phyloP scores from a whole-genome alignment of 2,329 filamentous ascomycete species.

The Penicillium hesseltinei region DNA sequence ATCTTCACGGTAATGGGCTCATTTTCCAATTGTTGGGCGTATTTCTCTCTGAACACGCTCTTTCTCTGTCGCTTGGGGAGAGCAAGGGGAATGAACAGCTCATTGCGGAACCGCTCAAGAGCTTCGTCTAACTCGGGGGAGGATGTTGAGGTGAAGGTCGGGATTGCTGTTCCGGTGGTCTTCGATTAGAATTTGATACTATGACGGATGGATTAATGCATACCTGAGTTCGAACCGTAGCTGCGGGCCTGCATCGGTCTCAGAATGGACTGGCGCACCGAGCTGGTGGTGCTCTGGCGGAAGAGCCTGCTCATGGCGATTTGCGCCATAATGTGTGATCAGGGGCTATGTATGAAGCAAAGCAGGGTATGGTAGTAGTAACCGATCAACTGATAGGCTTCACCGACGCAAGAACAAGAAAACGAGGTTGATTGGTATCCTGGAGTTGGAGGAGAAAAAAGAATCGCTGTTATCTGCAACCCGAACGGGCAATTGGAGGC shows the following conservation, averaged over 20 bases:
- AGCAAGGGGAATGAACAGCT: constrained; percentile 45
- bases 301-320: constrained; percentile 39
- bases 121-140: constrained; percentile 43
- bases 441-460: constrained; percentile 24
- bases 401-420: neutral
- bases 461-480: constrained; percentile 17
- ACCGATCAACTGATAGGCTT: neutral
- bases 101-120: constrained; percentile 43
- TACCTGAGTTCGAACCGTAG: constrained; percentile 34
- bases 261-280: constrained; percentile 33
- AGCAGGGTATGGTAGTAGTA: neutral
- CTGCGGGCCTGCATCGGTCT: constrained; percentile 33
- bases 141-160: constrained; percentile 40
- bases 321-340: constrained; percentile 38
- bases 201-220: neutral
- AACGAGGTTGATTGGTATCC: constrained; percentile 10
- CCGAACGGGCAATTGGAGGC: constrained; percentile 26
- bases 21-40: constrained; percentile 36
- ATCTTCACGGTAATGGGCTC: constrained; percentile 44
- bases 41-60: constrained; percentile 41
- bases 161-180: constrained; percentile 32
- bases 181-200: neutral
- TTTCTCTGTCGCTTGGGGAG: constrained; percentile 38
- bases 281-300: constrained; percentile 32
- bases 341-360: neutral